Percentiles rank a stretch among this genome's conserved stretches.
These are phyloP conservation scores for Ophiostoma fasciatum DNA, from an alignment of 2,329 filamentous ascomycete genomes.

Conservation along the genomic window DNA sequence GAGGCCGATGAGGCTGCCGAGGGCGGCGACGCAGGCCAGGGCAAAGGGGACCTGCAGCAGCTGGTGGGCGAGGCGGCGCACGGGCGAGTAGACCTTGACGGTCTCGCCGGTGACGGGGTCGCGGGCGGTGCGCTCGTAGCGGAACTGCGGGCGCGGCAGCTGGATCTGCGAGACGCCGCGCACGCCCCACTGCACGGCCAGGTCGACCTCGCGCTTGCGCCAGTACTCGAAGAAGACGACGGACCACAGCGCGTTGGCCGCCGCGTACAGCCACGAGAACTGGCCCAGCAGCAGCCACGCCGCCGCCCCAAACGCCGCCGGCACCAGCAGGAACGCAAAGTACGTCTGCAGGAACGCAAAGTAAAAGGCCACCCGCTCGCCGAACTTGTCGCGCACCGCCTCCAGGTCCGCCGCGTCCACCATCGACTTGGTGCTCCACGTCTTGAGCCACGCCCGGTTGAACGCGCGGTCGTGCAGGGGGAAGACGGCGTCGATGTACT, in stretches of 20 bases:
- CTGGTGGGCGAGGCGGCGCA: conserved; percentile 62
- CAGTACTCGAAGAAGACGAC: conserved; percentile 66
- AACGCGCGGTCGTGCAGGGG: conserved; percentile 64
- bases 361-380: conserved; percentile 60
- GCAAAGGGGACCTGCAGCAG: conserved; percentile 76
- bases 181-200: conserved; percentile 59
- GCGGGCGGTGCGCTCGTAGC: conserved; percentile 59
- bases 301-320: conserved; percentile 50
- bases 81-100: conserved; percentile 58
- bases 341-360: conserved; percentile 74
- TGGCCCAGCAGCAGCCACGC: conserved; percentile 54
- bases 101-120: conserved; percentile 75
- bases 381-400: conserved; percentile 51
- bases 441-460: conserved; percentile 61
- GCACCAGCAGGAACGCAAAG: conserved; percentile 54
- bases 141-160: conserved; percentile 54
- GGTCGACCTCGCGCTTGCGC: conserved; percentile 60
- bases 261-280: conserved; percentile 56
- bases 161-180: conserved; percentile 53
- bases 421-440: conserved; percentile 58
- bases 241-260: conserved; percentile 54
- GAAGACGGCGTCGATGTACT: conserved; percentile 57
- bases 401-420: conserved; percentile 53
- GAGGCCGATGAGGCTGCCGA: conserved; percentile 69
- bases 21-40: conserved; percentile 50